A percentile compares a stretch with the other conserved stretches of the same genome.
These are phyloP conservation scores for Chalaropsis ovoidea DNA, from an alignment of 2,329 filamentous ascomycete species.

Conservation along the genomic window DNA sequence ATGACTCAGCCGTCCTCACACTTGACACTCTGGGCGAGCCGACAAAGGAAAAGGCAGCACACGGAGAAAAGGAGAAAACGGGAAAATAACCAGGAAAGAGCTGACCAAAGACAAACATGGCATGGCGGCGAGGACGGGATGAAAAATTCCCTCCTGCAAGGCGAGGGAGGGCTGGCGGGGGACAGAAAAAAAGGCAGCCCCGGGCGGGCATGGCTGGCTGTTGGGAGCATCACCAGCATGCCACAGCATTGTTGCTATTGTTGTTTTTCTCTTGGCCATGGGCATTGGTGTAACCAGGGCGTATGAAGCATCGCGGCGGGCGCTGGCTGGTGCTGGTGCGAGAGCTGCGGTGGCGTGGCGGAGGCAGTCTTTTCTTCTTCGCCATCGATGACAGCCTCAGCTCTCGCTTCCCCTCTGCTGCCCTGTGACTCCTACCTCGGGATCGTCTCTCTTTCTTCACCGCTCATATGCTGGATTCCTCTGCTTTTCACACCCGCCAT, in stretches of 20 bases:
- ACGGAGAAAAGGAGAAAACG: not conserved
- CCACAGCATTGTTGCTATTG: conserved; percentile 6
- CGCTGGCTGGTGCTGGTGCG: not conserved
- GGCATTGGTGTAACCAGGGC: not conserved
- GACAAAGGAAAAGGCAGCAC: not conserved
- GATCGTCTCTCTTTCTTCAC: not conserved
- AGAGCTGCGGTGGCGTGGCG: not conserved
- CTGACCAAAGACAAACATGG: conserved; percentile 1
- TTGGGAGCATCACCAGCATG: not conserved
- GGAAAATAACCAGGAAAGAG: not conserved
- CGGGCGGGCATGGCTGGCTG: not conserved
- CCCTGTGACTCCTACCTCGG: not conserved
- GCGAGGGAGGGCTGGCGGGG: not conserved
- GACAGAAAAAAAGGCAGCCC: not conserved
- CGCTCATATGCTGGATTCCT: not conserved
- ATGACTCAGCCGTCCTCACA: not conserved
- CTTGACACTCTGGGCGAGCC: not conserved
- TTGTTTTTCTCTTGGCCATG: not conserved
- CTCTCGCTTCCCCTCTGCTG: not conserved
- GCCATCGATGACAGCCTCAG: not conserved
- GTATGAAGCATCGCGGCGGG: not conserved
- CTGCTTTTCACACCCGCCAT: not conserved
- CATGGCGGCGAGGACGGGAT: conserved; percentile 12
- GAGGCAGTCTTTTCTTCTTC: not conserved
- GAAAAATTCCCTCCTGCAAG: not conserved